Evolutionary conservation across 345 rosid species (phyloP).

Genomic region (Lenwebbia sp.): DNA sequence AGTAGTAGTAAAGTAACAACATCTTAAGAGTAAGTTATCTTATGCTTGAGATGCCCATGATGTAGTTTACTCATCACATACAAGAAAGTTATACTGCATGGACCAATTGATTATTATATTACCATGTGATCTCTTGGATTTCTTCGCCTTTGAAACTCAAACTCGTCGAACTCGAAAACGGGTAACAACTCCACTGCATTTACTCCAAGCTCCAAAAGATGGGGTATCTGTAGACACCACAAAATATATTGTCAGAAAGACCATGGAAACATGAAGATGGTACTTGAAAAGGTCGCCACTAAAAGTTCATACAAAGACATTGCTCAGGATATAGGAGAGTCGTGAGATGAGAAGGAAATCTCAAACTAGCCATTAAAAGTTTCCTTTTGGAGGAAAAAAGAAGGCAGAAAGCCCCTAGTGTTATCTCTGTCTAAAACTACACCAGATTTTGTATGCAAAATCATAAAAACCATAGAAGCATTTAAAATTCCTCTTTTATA

Average conservation of each 20-base stretch:
- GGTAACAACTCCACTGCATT: constrained; percentile 94
- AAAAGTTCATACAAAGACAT: not conserved
- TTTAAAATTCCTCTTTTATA: not conserved
- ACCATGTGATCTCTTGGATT: constrained; percentile 98
- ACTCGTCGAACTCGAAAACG: constrained; percentile 86
- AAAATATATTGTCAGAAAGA: constrained; percentile 1
- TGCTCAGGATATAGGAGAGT: not conserved
- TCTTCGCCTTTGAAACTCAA: constrained; percentile 77
- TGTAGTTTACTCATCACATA: not conserved
- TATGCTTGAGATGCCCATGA: not conserved
- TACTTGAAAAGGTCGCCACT: not conserved
- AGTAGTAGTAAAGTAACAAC: not conserved
- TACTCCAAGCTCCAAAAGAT: constrained; percentile 80
- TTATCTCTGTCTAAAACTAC: not conserved
- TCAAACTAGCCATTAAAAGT: not conserved
- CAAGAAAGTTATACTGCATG: not conserved
- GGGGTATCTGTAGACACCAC: constrained; percentile 54
- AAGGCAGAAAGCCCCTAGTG: not conserved
- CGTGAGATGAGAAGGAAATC: not conserved
- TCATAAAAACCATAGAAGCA: not conserved
- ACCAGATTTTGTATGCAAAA: not conserved
- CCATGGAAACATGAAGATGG: not conserved
- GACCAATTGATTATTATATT: constrained; percentile 2
- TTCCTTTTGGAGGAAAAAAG: not conserved
- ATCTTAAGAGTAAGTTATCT: not conserved